Evolutionary conservation across 331 rosid species (phyloP).

Genomic region (Arachis monticola): DNA sequence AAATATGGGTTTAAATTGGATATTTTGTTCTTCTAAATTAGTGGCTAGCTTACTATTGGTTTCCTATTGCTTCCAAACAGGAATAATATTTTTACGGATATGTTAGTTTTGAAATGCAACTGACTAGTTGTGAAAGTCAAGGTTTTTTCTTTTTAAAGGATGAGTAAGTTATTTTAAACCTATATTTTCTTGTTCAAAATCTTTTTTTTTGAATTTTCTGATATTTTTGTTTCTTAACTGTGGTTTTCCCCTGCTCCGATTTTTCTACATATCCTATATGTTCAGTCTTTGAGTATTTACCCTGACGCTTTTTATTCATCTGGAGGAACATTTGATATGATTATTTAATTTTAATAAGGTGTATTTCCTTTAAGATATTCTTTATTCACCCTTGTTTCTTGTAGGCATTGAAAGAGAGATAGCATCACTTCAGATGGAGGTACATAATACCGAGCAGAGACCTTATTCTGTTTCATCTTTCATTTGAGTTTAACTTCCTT

Average conservation of each 20-base stretch:
- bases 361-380: background rate
- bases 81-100: background rate
- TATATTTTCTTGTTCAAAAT: background rate
- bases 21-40: background rate
- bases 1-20: background rate
- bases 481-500: slow-evolving; percentile 27
- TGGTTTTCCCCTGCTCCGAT: background rate
- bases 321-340: background rate
- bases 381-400: slow-evolving; percentile 5
- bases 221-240: background rate
- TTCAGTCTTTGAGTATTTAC: background rate
- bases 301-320: background rate
- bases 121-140: background rate
- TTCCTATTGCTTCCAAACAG: background rate
- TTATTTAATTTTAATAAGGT: background rate
- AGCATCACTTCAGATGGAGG: slow-evolving; percentile 90
- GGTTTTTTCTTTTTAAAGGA: background rate
- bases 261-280: background rate
- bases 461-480: slow-evolving; percentile 27
- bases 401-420: slow-evolving; percentile 93
- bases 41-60: background rate
- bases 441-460: slow-evolving; percentile 37
- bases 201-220: background rate
- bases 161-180: background rate
- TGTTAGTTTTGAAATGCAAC: background rate